A percentile compares a stretch with the other conserved stretches of the same genome.
Evolutionary conservation across 1,284 basidiomycete genomes (phyloP).

Genomic region (Trichosporon faecale): DNA sequence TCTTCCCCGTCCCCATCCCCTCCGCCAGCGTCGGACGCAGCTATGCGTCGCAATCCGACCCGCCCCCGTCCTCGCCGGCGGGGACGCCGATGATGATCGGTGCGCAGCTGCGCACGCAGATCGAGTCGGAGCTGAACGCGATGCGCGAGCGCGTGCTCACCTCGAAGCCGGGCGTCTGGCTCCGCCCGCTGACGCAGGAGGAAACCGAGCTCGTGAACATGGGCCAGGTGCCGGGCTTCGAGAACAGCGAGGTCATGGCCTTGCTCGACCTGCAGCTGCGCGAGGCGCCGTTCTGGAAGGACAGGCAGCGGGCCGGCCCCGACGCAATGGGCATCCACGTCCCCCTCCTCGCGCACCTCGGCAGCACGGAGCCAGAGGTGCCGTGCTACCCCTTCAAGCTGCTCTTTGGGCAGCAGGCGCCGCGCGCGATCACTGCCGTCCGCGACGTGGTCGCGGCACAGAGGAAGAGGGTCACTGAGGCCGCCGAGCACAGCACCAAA

Average conservation of each 20-base stretch:
- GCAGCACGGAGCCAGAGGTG: constrained; percentile 17
- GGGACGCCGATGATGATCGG: constrained; percentile 10
- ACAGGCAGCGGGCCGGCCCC: constrained; percentile 14
- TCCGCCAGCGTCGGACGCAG: neutral
- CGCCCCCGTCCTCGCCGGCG: neutral
- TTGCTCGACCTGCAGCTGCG: constrained; percentile 21
- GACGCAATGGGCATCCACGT: constrained; percentile 22
- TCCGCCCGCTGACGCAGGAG: constrained; percentile 16
- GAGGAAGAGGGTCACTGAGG: neutral
- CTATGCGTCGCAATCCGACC: neutral
- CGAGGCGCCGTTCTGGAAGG: neutral
- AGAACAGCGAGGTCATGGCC: constrained; percentile 16
- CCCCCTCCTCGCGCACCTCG: constrained; percentile 20
- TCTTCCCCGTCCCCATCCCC: neutral
- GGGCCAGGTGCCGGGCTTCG: constrained; percentile 20
- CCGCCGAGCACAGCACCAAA: neutral
- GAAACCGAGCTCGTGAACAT: constrained; percentile 25
- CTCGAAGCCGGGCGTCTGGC: neutral
- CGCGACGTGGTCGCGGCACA: constrained; percentile 18
- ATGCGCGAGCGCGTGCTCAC: neutral
- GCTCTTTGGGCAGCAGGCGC: constrained; percentile 16
- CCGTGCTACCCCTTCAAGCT: constrained; percentile 23
- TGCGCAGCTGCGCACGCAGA: constrained; percentile 11
- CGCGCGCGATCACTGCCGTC: constrained; percentile 9
- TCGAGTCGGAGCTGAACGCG: constrained; percentile 14